Evolutionary conservation across 78 protist species (phyloP).

Genomic region (Salpingoeca rosetta): DNA sequence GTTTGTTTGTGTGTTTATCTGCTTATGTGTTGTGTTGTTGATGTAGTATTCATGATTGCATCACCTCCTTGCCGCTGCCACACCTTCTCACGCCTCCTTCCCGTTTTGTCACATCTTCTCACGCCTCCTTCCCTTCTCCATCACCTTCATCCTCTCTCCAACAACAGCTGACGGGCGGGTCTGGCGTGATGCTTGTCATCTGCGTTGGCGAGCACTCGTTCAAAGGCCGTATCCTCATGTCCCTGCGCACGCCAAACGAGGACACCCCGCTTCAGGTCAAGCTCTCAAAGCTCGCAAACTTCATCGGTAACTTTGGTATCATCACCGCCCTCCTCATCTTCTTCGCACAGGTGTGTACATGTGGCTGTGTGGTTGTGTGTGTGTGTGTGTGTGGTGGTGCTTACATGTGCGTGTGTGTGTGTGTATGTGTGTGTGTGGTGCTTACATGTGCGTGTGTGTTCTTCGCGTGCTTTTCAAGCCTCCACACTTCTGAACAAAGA

Average conservation of each 20-base stretch:
- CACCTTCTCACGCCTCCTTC: slow-evolving; percentile 25
- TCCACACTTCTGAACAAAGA: too few relatives aligned
- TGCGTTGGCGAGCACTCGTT: slow-evolving; percentile 49
- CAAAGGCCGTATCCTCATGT: slow-evolving; percentile 55
- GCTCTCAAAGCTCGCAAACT: slow-evolving; percentile 56
- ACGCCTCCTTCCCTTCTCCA: too few relatives aligned
- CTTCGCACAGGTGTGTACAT: too few relatives aligned
- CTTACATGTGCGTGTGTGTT: too few relatives aligned
- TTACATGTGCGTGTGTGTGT: too few relatives aligned
- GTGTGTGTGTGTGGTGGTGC: too few relatives aligned
- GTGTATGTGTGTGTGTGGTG: too few relatives aligned
- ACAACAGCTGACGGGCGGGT: slow-evolving; percentile 50
- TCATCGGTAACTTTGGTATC: slow-evolving; percentile 43
- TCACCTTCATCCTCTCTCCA: neutral
- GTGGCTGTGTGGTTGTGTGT: too few relatives aligned
- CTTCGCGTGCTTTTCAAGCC: too few relatives aligned
- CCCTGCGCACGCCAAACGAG: slow-evolving; percentile 40
- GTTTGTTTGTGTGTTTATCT: too few relatives aligned
- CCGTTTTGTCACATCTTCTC: too few relatives aligned
- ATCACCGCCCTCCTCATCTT: slow-evolving; percentile 12
- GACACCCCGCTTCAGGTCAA: slow-evolving; percentile 84
- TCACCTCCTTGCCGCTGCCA: slow-evolving; percentile 21
- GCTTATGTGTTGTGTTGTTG: neutral
- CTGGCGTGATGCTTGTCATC: slow-evolving; percentile 53
- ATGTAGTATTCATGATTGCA: neutral